Percentiles rank a stretch among this genome's conserved stretches.
Conservation (phyloP, 768 basidiomycete species). For the Scleroderma citrinum region DNA sequence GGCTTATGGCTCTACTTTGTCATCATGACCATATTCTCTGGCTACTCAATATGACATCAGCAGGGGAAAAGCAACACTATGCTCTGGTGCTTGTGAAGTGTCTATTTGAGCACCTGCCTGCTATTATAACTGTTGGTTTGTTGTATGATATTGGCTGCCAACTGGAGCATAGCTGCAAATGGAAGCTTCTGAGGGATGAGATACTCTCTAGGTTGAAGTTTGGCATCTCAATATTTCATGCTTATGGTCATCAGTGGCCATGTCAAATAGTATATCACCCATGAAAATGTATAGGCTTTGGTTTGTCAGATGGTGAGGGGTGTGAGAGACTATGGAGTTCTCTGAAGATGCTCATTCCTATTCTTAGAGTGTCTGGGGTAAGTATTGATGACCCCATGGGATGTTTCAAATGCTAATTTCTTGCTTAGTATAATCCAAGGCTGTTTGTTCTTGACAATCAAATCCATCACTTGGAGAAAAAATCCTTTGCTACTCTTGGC, state of each 20-base stretch:
- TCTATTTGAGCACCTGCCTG: slow-evolving; percentile 1
- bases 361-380: slow-evolving; percentile 14
- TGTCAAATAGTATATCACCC: slow-evolving; percentile 33
- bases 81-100: neutral
- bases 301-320: slow-evolving; percentile 32
- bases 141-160: slow-evolving; percentile 6
- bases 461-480: neutral
- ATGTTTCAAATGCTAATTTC: neutral
- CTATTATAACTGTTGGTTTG: slow-evolving; percentile 1
- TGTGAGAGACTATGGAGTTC: slow-evolving; percentile 31
- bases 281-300: slow-evolving; percentile 22
- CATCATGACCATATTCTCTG: slow-evolving; percentile 13
- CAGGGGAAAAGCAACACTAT: slow-evolving; percentile 16
- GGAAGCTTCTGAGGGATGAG: neutral
- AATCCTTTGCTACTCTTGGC: neutral
- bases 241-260: slow-evolving; percentile 30
- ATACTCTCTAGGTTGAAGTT: slow-evolving; percentile 12
- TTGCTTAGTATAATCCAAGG: slow-evolving; percentile 5
- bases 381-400: slow-evolving; percentile 1
- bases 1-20: slow-evolving; percentile 13
- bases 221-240: slow-evolving; percentile 28
- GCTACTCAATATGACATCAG: slow-evolving; percentile 12
- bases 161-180: slow-evolving; percentile 4
- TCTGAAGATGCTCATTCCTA: slow-evolving; percentile 16
- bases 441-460: slow-evolving; percentile 9